Base-by-base conservation (phyloP, 2,329 filamentous ascomycete species). In the Pezicula carpinea region DNA sequence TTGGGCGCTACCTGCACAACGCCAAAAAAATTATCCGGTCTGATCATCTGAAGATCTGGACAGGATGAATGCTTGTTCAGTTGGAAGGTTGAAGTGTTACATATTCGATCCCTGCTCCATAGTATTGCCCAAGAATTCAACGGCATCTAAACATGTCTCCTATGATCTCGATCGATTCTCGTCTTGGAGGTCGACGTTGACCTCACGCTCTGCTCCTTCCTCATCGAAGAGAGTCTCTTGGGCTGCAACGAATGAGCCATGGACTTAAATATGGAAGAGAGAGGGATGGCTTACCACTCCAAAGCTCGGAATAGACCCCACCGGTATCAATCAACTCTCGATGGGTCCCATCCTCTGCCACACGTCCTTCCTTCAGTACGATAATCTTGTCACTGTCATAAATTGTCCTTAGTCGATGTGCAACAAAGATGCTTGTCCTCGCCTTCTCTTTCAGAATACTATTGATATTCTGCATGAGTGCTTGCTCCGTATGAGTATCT, bases 361-460 rank as follows among this genome's bases (percentile, higher is more conserved):
- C 90, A 13, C 73, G 74, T 0, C 93, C 93, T 50, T 87, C 83
- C 63, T 84, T 85, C 47, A 97, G 71, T 32, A 97, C 93, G 59
- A 97, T 91, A 58, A 97, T 97, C 58, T 91, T 72, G 67, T 97
- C 87, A 33, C 88, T 88, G 61, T 97, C 93, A 61, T 88, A 95
- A 55, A 99, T 96, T 0, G 93, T 97, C 44, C 92, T 80, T 50
- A 99, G 70, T 15, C 93, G 80, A 66, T 97, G 93, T 6, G 93
- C 93, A 5, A 99, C 87, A 63, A 97, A 97, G 1, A 99, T 88
- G 56, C 90, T 96, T 0, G 93, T 97, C 47, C 91, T 80, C 3
- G 75, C 74, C 71, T 95, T 96, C 60, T 96, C 91, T 57, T 85
- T 86, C 45, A 97, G 72, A 44, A 97, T 93, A 55, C 85, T 85